Evolutionary conservation across 208 protist genomes (phyloP), one percentile per base, ranked within the genome.

Genomic region (Acanthamoeba polyphaga): DNA sequence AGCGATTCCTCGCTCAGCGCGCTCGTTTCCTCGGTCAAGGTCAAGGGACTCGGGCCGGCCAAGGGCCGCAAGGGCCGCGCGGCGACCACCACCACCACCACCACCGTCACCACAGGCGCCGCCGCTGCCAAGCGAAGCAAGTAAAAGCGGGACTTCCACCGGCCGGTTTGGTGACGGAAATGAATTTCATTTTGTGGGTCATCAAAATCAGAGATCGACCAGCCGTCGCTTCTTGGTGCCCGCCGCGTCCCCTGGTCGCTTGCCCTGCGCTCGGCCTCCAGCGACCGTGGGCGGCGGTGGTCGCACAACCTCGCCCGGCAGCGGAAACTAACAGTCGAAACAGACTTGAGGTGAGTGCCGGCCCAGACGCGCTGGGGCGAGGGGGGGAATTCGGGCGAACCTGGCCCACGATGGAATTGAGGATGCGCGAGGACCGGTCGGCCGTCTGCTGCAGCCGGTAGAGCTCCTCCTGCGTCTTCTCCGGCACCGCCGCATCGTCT

Each of bases 381-480:
- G 8, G 49, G 2, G 58, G 58, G 49, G 27, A 34, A 90, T 49
- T 55, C 7, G 64, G 34, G 34, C 29, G 22, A 24, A 74, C 87
- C 62, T 74, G 55, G 43, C 32, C 87, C n/a, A 92, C 22, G 38
- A 92, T 68, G 87, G 87, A 92, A 7, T 92, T 92, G 60, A 92
- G 87, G 64, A 92, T 92, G 19, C 87, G 87, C 34, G 49, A 58
- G 19, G 53, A 68, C 12, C 82, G 82, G 17, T 92, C 64, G 10
- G 64, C 34, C 62, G 55, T 92, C 64, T 92, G 87, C 64, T 92
- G 87, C 5, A 58, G 17, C 15, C 64, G 62, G 9, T 76, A 53
- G 12, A 74, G 7, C 87, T 92, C 87, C 15, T 92, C 87, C 5
- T 46, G 62, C 60, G 87, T 92, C 87, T 55, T 92, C 87, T 92